Conservation (phyloP, 2,329 filamentous ascomycete genomes). For the Graphilbum sp. region DNA sequence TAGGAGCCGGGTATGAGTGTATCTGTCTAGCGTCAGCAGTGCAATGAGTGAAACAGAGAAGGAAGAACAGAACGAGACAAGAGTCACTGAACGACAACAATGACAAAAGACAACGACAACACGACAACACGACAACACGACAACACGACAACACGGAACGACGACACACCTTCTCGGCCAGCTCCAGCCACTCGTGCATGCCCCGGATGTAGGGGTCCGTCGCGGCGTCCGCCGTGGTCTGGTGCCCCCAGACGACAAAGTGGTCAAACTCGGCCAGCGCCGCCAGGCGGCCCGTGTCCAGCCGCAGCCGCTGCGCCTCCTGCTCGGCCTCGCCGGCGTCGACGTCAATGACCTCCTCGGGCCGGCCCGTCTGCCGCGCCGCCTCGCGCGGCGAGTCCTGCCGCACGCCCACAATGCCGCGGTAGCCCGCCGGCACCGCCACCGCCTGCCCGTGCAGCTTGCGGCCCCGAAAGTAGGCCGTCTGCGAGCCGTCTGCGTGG, state of each 20-base stretch:
- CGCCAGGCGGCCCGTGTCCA: constrained; percentile 40
- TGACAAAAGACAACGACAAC: background rate
- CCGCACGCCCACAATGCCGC: constrained; percentile 42
- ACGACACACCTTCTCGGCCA: constrained; percentile 33
- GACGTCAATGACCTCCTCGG: constrained; percentile 13
- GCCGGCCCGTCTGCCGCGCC: constrained; percentile 4
- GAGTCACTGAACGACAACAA: background rate
- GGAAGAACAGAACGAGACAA: too few species aligned
- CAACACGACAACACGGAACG: background rate
- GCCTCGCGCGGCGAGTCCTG: constrained; percentile 16
- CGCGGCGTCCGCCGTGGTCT: constrained; percentile 41
- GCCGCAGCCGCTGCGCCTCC: constrained; percentile 9
- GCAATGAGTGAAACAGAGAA: background rate
- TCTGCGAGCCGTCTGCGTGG: constrained; percentile 30
- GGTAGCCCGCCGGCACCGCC: constrained; percentile 54
- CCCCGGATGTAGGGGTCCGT: constrained; percentile 58
- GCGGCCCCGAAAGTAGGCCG: constrained; percentile 62
- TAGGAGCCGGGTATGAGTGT: constrained; percentile 1
- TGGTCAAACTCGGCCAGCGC: constrained; percentile 54
- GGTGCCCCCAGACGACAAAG: constrained; percentile 74
- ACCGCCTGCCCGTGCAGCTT: constrained; percentile 56
- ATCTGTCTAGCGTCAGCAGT: background rate
- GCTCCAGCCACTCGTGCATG: constrained; percentile 63
- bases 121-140: background rate
- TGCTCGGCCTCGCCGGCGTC: constrained; percentile 27